Evolutionary conservation across 75 land plant genomes (phyloP), one percentile per base, ranked within the genome.

Genomic region (Pinus taeda): DNA sequence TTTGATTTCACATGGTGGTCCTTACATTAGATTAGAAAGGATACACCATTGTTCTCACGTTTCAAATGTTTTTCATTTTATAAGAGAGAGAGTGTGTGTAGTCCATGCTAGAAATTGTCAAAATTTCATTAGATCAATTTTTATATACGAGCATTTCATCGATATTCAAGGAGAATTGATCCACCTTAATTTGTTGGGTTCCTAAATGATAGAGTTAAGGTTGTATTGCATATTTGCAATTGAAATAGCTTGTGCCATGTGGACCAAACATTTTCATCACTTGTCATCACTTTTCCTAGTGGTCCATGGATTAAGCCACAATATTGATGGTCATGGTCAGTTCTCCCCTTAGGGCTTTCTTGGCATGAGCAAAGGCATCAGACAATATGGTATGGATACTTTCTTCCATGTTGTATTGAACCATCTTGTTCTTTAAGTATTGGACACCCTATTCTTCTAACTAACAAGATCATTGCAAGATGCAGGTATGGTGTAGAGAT

Each of bases 241-340:
- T 96, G 3, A 65, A 84, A 45, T 93, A 97, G 95, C 88, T 81
- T 21, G 81, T 93, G 26, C 99, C 99, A 3, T 96, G 97, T 83
- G 99, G 99, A 65, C 97, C 95, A 57, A 96, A 93, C 83, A 90
- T 95, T 80, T 93, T 94, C 3, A 89, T 96, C 67, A 26, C 26
- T 26, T 26, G 0, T 26, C 26, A 0, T 26, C 26, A 92, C 97
- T 29, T 96, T 96, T 84, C 95, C 95, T 30, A 85, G 97, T 60
- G 89, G 88, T 5, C 88, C 88, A 30, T 89, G 91, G 87, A 79
- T 96, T 71, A 96, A 96, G 85, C 95, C 99, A 56, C 93, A 96
- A 96, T 96, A 91, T 39, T 96, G 94, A 96, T 95, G 98, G 98
- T 88, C 98, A 62, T 96, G 91, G 91, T 97, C 95, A 36, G 92